A percentile compares a stretch with the other conserved stretches of the same genome.
Conservation (phyloP, 2,329 filamentous ascomycete species). For the Torrubiella hemipterigena region DNA sequence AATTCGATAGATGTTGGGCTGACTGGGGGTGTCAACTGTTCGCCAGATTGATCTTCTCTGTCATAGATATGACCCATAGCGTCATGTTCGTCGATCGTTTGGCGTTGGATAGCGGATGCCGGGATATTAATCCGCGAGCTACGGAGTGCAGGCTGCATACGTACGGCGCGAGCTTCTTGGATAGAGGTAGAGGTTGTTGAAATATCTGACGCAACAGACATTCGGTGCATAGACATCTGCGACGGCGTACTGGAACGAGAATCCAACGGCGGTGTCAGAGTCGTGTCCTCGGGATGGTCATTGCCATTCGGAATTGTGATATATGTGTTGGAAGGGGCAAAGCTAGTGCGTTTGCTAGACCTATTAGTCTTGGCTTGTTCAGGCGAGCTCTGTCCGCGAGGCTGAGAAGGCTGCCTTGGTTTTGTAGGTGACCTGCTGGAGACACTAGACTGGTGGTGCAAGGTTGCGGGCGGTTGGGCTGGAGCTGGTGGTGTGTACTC, state of each 20-base stretch:
- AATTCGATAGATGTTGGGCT: slow-evolving; percentile 41
- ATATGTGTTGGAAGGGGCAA: slow-evolving; percentile 27
- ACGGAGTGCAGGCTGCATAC: slow-evolving; percentile 19
- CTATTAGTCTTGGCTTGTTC: slow-evolving; percentile 16
- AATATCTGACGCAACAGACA: background rate
- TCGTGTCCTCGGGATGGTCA: background rate
- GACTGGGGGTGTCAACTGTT: slow-evolving; percentile 35
- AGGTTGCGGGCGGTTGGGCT: too few relatives aligned
- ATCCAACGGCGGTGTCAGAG: slow-evolving; percentile 4
- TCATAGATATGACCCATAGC: background rate
- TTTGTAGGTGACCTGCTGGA: too few relatives aligned
- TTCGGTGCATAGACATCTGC: slow-evolving; percentile 2
- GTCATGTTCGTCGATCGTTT: background rate
- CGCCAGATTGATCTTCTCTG: slow-evolving; percentile 12
- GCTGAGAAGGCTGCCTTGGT: slow-evolving; percentile 1
- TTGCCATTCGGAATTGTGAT: slow-evolving; percentile 24
- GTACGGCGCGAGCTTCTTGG: slow-evolving; percentile 27
- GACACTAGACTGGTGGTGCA: too few relatives aligned
- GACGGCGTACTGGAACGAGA: slow-evolving; percentile 13
- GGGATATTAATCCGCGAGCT: slow-evolving; percentile 12
- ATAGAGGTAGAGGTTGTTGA: slow-evolving; percentile 12
- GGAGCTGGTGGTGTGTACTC: slow-evolving; percentile 3
- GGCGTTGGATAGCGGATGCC: slow-evolving; percentile 9
- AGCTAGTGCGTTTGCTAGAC: slow-evolving; percentile 26
- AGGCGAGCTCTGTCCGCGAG: too few relatives aligned